Evolutionary conservation across 2,329 filamentous ascomycete species (phyloP).

Genomic region (Diaporthe vexans): DNA sequence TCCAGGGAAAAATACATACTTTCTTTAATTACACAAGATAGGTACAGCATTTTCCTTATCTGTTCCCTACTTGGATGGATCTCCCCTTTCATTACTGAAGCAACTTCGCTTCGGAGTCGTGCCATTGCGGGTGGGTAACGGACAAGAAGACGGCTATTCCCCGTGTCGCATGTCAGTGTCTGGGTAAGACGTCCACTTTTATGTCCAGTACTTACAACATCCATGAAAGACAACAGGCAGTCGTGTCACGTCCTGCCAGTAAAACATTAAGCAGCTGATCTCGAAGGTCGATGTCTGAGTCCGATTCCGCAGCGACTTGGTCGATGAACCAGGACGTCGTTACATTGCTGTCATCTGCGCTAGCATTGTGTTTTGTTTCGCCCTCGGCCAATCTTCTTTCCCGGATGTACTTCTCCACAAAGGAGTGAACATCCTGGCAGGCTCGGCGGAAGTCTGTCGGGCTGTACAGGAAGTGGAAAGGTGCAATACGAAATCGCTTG

Average conservation of each 20-base stretch:
- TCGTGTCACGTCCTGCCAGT: conserved; percentile 45
- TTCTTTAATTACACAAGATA: conserved; percentile 44
- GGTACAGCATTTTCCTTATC: conserved; percentile 40
- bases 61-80: conserved; percentile 21
- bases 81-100: conserved; percentile 40
- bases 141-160: conserved; percentile 42
- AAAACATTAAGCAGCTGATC: conserved; percentile 47
- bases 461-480: background rate
- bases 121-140: conserved; percentile 43
- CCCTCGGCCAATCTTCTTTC: background rate
- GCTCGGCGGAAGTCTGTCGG: background rate
- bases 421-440: background rate
- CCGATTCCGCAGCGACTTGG: background rate
- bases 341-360: background rate
- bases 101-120: conserved; percentile 44
- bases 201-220: conserved; percentile 37
- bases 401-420: background rate
- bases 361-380: background rate
- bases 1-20: background rate
- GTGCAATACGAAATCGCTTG: background rate
- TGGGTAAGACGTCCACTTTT: background rate
- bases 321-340: background rate
- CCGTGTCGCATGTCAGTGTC: background rate
- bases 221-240: conserved; percentile 46
- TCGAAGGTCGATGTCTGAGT: conserved; percentile 22